phyloP scores from a whole-genome alignment of 331 rosid species.

The Quercus lobata region DNA sequence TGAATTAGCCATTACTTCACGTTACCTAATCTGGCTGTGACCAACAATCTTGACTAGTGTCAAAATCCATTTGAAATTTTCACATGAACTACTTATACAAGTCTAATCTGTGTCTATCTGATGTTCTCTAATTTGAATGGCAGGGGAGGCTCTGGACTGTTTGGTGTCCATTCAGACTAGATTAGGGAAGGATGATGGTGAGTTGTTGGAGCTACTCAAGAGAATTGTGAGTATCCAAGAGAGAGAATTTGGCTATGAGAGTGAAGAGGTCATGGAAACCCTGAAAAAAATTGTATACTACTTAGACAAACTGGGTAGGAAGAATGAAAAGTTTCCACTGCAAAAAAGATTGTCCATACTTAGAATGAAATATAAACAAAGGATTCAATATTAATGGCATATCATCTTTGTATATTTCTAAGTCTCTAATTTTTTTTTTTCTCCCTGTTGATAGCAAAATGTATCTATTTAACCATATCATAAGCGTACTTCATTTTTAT shows the following conservation, averaged over 20 bases:
- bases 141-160: slow-evolving; percentile 93
- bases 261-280: slow-evolving; percentile 66
- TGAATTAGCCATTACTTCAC: not conserved
- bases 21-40: not conserved
- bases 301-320: slow-evolving; percentile 66
- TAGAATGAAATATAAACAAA: slow-evolving; percentile 59
- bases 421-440: not conserved
- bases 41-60: not conserved
- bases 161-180: slow-evolving; percentile 75
- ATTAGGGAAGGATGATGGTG: slow-evolving; percentile 47
- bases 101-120: not conserved
- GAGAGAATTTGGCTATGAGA: slow-evolving; percentile 67
- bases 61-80: not conserved
- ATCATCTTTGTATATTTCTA: not conserved
- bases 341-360: slow-evolving; percentile 69
- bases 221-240: slow-evolving; percentile 74
- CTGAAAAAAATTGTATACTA: slow-evolving; percentile 63
- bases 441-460: not conserved
- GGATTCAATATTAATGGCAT: slow-evolving; percentile 35
- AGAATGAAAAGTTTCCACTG: slow-evolving; percentile 51
- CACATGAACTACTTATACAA: not conserved
- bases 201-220: slow-evolving; percentile 51
- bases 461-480: too few species aligned
- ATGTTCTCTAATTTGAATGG: slow-evolving; percentile 7
- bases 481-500: too few species aligned